Base-by-base conservation (phyloP, 164 flowering plant genomes). In the Macadamia tetraphylla region DNA sequence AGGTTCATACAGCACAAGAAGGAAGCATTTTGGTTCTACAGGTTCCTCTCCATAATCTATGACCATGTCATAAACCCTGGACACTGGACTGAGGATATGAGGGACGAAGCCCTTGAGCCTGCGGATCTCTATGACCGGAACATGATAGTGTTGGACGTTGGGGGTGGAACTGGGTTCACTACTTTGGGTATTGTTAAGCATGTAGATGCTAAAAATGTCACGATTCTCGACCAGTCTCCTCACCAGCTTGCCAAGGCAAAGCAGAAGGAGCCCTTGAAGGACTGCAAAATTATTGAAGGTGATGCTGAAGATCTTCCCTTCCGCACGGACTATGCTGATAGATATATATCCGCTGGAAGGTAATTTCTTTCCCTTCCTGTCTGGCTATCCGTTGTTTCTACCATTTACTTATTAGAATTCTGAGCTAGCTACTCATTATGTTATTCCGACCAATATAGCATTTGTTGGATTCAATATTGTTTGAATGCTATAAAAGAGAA, bases 21-120 rank as follows among this genome's bases (percentile, higher is more conserved):
- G 30, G 89, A 85, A 85, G 92, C 92, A 1, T 87, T 85, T 75
- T 85, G 86, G 92, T 87, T 87, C 73, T 87, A 87, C 62, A 80
- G 92, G 67, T 87, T 84, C 63, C 73, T 87, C 1, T 87, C 89
- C 5, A 85, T 87, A 55, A 83, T 85, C 51, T 87, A 87, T 69
- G 89, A 85, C 74, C 87, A 84, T 69, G 72, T 87, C n/a, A 81
- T 85, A 68, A 87, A 87, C 71, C 92, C 89, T 55, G 86, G 85
- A 32, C 92, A 87, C 60, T 85, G 92, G 92, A 87, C 92, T 66
- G 89, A 87, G 74, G 89, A 87, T 35, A 87, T 87, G 89, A 76
- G 92, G 70, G 92, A 87, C 58, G 88, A 87, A 1, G 89, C 92
- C 0, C 87, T 87, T 52, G 92, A 85, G 78, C 86, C 87, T 10